Percentiles rank a stretch among this genome's conserved stretches.
These are phyloP conservation scores for Leishmania amazonensis DNA, from an alignment of 208 protist genomes.

Conservation along the genomic window DNA sequence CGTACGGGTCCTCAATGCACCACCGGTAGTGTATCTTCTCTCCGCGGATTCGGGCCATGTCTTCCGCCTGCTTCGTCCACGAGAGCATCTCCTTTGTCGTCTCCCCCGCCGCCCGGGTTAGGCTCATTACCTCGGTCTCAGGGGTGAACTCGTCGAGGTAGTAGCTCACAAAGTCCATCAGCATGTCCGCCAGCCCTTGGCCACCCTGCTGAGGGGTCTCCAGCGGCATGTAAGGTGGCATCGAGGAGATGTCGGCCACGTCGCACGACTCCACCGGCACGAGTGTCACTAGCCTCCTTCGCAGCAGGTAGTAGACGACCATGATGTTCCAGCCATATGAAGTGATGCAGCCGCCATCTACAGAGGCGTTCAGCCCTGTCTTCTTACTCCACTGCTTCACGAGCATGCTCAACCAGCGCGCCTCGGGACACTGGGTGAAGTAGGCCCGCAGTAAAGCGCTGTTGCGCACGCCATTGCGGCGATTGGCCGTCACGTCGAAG, in stretches of 20 bases:
- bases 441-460: constrained; percentile 77
- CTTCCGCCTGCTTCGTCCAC: constrained; percentile 85
- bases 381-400: constrained; percentile 90
- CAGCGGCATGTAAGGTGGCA: constrained; percentile 33
- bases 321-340: constrained; percentile 91
- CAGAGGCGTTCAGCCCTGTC: constrained; percentile 67
- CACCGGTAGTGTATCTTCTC: constrained; percentile 85
- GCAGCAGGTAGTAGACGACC: constrained; percentile 83
- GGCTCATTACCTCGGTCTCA: constrained; percentile 63
- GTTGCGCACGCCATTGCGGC: constrained; percentile 90
- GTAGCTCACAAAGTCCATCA: constrained; percentile 79
- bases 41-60: constrained; percentile 68
- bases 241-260: constrained; percentile 42
- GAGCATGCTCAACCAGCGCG: constrained; percentile 75
- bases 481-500: constrained; percentile 82
- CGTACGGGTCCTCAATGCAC: constrained; percentile 93
- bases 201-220: constrained; percentile 20
- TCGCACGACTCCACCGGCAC: constrained; percentile 55
- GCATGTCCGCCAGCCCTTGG: constrained; percentile 58
- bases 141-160: constrained; percentile 79
- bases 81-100: constrained; percentile 66
- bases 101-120: constrained; percentile 49
- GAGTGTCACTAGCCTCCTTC: constrained; percentile 53
- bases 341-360: constrained; percentile 75
- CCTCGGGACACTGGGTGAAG: constrained; percentile 59